These are phyloP conservation scores for Nadsonia commutata DNA, from an alignment of 1,139 yeast species.

Conservation along the genomic window DNA sequence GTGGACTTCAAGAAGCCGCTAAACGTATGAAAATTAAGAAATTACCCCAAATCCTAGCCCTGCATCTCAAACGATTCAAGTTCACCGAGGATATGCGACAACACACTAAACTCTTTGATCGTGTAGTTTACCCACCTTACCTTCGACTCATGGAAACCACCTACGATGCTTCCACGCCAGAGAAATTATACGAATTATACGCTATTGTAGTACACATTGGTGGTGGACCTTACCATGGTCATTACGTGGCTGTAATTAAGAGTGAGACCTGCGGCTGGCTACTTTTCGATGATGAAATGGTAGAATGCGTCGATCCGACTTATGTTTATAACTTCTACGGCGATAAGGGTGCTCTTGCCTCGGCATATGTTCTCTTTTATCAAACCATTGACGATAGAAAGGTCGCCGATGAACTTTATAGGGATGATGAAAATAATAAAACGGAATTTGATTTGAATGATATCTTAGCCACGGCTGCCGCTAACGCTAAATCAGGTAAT, in stretches of 20 bases:
- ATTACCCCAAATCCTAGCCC: conserved; percentile 63
- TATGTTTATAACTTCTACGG: conserved; percentile 84
- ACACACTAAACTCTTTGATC: conserved; percentile 75
- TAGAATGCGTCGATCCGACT: conserved; percentile 71
- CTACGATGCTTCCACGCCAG: conserved; percentile 33
- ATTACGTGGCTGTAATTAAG: conserved; percentile 77
- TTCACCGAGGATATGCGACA: conserved; percentile 72
- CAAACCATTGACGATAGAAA: conserved; percentile 25
- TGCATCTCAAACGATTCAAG: conserved; percentile 83
- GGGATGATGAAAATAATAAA: no score
- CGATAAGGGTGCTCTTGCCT: conserved; percentile 74
- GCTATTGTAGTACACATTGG: conserved; percentile 91
- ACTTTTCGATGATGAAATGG: conserved; percentile 88
- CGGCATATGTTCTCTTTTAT: conserved; percentile 83
- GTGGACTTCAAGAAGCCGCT: conserved; percentile 87
- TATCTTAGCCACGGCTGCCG: no score
- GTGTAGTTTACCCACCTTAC: conserved; percentile 66
- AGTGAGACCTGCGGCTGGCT: conserved; percentile 76
- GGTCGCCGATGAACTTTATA: no score
- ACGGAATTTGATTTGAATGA: no score
- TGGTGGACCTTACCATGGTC: conserved; percentile 97
- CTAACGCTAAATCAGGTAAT: no score
- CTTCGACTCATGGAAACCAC: conserved; percentile 67
- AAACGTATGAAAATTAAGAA: conserved; percentile 73
- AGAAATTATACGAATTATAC: conserved; percentile 60